phyloP scores from a whole-genome alignment of 371 early-diverging fungal genomes.

The Syncephalastrum racemosum region DNA sequence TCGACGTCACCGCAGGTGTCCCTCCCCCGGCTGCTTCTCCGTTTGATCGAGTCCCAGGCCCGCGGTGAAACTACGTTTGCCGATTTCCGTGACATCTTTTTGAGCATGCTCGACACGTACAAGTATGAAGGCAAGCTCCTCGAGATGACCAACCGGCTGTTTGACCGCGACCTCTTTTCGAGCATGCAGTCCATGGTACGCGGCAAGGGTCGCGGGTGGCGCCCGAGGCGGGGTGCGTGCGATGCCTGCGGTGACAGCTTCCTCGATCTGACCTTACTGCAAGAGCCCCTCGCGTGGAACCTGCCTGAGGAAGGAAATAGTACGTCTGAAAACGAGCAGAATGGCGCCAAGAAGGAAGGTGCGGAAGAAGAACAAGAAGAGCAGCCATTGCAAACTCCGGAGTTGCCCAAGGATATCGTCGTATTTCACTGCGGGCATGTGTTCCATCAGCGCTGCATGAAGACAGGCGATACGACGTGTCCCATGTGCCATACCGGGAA shows the following conservation, averaged over 20 bases:
- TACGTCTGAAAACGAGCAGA: conserved; percentile 3
- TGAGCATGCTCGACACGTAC: conserved; percentile 76
- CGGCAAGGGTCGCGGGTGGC: conserved; percentile 61
- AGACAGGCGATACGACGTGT: conserved; percentile 13
- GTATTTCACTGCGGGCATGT: conserved; percentile 64
- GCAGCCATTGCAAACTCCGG: neutral
- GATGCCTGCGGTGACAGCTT: conserved; percentile 58
- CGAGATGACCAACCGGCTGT: conserved; percentile 69
- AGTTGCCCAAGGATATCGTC: conserved; percentile 27
- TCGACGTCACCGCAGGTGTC: conserved; percentile 71
- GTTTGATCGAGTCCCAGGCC: conserved; percentile 62
- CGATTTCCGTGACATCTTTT: conserved; percentile 71
- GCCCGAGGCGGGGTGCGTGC: conserved; percentile 58
- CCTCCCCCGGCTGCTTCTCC: conserved; percentile 61
- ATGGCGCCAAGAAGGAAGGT: conserved; percentile 7
- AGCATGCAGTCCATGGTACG: conserved; percentile 61
- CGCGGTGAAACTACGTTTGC: conserved; percentile 65
- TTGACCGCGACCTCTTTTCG: conserved; percentile 64
- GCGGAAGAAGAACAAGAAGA: neutral
- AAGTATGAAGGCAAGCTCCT: conserved; percentile 74
- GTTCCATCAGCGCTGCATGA: conserved; percentile 59
- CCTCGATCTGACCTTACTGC: conserved; percentile 43
- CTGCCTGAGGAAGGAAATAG: conserved; percentile 12
- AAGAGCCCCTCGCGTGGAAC: conserved; percentile 36
- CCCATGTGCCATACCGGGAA: conserved; percentile 3